Conservation (phyloP, 2,329 filamentous ascomycete species). For the Neospermospora avenae region DNA sequence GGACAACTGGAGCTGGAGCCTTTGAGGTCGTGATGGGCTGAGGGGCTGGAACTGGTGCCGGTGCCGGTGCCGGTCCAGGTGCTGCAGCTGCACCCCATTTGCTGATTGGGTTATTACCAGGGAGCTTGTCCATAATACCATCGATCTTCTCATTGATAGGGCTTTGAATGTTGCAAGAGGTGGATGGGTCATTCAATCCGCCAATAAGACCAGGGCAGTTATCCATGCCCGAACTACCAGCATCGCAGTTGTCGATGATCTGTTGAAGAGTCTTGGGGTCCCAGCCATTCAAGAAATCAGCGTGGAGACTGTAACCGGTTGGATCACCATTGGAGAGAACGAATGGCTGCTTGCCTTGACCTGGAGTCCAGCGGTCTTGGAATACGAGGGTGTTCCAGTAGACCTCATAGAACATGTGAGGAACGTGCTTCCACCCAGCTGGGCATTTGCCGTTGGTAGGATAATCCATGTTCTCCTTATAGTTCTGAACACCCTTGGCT, state of each 20-base stretch:
- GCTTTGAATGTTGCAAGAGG: conserved; percentile 49
- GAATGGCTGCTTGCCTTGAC: conserved; percentile 64
- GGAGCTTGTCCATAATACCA: conserved; percentile 46
- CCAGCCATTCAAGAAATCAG: conserved; percentile 80
- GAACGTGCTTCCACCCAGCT: conserved; percentile 62
- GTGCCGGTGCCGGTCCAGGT: conserved; percentile 9
- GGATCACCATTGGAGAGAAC: conserved; percentile 75
- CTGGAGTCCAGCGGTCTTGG: conserved; percentile 57
- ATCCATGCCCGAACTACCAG: conserved; percentile 57
- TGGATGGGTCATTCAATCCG: conserved; percentile 46
- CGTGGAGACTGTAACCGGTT: conserved; percentile 73
- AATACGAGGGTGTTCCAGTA: conserved; percentile 76
- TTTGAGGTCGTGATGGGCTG: conserved; percentile 8
- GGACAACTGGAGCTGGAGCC: neutral
- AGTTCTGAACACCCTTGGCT: conserved; percentile 48
- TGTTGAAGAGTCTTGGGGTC: conserved; percentile 63
- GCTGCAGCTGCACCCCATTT: conserved; percentile 41
- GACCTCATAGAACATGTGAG: conserved; percentile 79
- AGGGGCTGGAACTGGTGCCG: neutral
- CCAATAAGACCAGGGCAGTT: conserved; percentile 56
- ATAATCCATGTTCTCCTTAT: conserved; percentile 70
- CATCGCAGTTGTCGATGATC: conserved; percentile 70
- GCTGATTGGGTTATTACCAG: conserved; percentile 53
- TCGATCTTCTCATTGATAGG: conserved; percentile 45
- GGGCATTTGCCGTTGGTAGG: conserved; percentile 75